These are phyloP conservation scores for Floccularia luteovirens DNA, from an alignment of 768 basidiomycete species.

Conservation along the genomic window DNA sequence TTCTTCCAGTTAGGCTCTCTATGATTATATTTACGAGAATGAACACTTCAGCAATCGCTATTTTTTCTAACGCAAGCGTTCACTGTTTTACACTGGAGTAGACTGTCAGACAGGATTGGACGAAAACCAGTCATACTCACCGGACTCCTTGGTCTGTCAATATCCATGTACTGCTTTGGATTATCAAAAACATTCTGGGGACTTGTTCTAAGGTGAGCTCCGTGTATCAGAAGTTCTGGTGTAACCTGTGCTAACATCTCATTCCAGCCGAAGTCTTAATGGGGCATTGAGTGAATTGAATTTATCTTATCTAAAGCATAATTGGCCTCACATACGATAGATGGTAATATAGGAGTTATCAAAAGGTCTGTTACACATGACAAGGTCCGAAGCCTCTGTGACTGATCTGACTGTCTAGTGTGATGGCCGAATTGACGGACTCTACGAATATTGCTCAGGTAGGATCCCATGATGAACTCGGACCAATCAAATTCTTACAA, in stretches of 20 bases:
- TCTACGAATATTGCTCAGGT: conserved; percentile 37
- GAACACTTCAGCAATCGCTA: conserved; percentile 50
- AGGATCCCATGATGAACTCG: conserved; percentile 28
- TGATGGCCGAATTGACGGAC: conserved; percentile 62
- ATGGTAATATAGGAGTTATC: conserved; percentile 42
- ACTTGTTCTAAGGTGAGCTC: conserved; percentile 47
- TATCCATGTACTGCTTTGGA: conserved; percentile 56
- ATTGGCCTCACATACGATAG: not conserved
- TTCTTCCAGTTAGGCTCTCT: not conserved
- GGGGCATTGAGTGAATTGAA: conserved; percentile 61
- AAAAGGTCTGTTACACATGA: conserved; percentile 28
- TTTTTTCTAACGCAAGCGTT: conserved; percentile 53
- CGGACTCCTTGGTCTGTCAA: conserved; percentile 41
- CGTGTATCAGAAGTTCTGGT: no score
- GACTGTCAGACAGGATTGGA: conserved; percentile 50
- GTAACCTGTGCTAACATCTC: no score
- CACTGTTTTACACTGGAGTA: conserved; percentile 58
- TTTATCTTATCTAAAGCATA: conserved; percentile 6
- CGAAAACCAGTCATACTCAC: conserved; percentile 54
- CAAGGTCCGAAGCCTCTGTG: not conserved
- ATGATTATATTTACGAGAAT: no score
- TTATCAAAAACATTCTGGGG: conserved; percentile 47
- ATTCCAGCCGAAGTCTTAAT: conserved; percentile 57
- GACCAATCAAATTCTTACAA: conserved; percentile 15
- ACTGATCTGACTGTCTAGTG: conserved; percentile 15